Evolutionary conservation across 2,329 filamentous ascomycete species (phyloP), one percentile per base, ranked within the genome.

Genomic region (Colletotrichum coccodes): DNA sequence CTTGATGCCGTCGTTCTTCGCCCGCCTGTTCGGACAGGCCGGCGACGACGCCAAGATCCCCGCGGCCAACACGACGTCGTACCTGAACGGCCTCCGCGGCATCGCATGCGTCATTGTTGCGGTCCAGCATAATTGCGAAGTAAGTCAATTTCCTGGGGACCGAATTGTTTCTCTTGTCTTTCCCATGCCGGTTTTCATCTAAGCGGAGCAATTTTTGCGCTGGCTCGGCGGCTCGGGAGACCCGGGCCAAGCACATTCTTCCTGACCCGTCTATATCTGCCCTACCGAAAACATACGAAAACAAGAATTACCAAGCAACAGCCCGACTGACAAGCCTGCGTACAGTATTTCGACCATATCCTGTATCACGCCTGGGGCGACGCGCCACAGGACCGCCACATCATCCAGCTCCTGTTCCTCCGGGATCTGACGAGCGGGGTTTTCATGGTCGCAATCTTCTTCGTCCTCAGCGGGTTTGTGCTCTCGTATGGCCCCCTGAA

Each of bases 41-140:
- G 36, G 34, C 3, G 61, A 58, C 2, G 2, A 50, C 42, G 40
- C 61, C 4, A n/a, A 4, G 6, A 46, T 64, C 47, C 53, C 53
- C 11, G 40, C 42, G 6, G 26, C 61, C 16, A 64, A 28, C 34
- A 34, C 34, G 11, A 89, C 86, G 8, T 81, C 86, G 7, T 88
- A 89, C 71, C 84, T 89, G 46, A 87, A 89, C 72, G 86, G 87
- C 64, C 84, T 89, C 79, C 83, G 87, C 68, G 87, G 87, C 16
- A 75, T 89, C n/a, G 87, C 86, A 42, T 85, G 86, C 6, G 79
- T 88, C 30, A 81, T 85, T 63, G 87, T 89, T 70, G 86, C 84
- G 75, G 84, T 87, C 74, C 88, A 85, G 70, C 87, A 89, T 75
- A 86, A 84, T 72, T 54, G 40, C 36, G 57, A 66, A 9, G 58